Evolutionary conservation across 306 rosid genomes (phyloP), one percentile per base, ranked within the genome.

Genomic region (Fagus sylvatica): DNA sequence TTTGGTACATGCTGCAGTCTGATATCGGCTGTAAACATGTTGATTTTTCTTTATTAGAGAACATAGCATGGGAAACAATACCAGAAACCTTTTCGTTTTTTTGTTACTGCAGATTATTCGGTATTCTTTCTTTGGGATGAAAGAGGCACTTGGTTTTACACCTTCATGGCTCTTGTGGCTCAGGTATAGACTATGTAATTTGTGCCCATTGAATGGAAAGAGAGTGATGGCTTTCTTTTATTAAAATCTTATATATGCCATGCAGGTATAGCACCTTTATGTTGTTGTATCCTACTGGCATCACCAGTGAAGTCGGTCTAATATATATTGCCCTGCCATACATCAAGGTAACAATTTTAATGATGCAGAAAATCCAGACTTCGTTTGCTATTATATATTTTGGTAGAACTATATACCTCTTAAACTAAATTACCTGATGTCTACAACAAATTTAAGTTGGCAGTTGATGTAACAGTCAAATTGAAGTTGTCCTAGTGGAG

Each of bases 151-250:
- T 80, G 97, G 97, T 78, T 90, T 81, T 69, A 32, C 88, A 34
- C 97, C 98, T 55, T 88, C 92, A 28, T 94, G 94, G 97, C 95
- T 92, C 57, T 77, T 87, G 86, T 92, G 97, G 97, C 92, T 94
- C 36, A 90, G 97, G 98, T 92, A 82, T 57, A 67, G 43, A 55
- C 74, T 68, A 49, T 54, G 55, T 46, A 71, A 36, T 10, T 57
- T 71, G 40, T 59, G 53, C 56, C 15, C 64, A 72, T 46, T 64
- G 64, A 37, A 30, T n/a, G 37, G 49, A 67, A 7, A 49, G 69
- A 15, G 54, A 33, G 36, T 76, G 28, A 9, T 39, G 3, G 54
- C 67, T 56, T 41, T 68, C 3, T 74, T 28, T 41, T 54, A 36
- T 5, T n/a, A 33, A 61, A n/a, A 53, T 76, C 42, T 76, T 16